These are phyloP conservation scores for Tetrapisispora taiwanensis DNA, from an alignment of 805 yeast species.

Conservation along the genomic window DNA sequence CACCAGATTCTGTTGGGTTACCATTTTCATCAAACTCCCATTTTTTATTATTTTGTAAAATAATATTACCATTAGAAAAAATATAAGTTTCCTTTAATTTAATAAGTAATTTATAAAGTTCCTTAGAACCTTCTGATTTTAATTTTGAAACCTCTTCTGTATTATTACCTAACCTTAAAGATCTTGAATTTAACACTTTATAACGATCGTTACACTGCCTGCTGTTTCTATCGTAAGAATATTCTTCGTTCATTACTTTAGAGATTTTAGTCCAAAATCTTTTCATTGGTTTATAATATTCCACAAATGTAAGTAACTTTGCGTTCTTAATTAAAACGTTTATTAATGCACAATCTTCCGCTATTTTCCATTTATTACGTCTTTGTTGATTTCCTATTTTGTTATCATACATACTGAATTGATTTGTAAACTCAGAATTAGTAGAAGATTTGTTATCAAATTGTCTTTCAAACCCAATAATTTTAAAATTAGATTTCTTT, in stretches of 20 bases:
- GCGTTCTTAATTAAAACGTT: constrained; percentile 12
- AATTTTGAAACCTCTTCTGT: not conserved
- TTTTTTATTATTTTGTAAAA: constrained; percentile 6
- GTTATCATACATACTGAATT: not conserved
- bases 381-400: constrained; percentile 4
- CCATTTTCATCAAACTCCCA: not conserved
- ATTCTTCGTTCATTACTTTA: constrained; percentile 10
- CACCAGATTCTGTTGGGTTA: not conserved
- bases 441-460: not conserved
- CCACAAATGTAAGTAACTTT: constrained; percentile 16
- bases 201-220: constrained; percentile 26
- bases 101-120: constrained; percentile 8
- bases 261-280: constrained; percentile 23
- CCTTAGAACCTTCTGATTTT: constrained; percentile 4
- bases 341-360: constrained; percentile 18
- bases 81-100: constrained; percentile 12
- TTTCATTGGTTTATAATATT: constrained; percentile 24
- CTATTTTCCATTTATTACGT: constrained; percentile 19
- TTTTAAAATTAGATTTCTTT: not conserved
- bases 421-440: not conserved
- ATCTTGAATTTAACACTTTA: constrained; percentile 19
- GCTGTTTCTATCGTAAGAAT: constrained; percentile 17
- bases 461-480: not conserved
- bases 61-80: constrained; percentile 16
- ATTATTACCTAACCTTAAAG: constrained; percentile 5